Conservation (phyloP, 495 filamentous ascomycete genomes). For the Xeromyces bisporus region DNA sequence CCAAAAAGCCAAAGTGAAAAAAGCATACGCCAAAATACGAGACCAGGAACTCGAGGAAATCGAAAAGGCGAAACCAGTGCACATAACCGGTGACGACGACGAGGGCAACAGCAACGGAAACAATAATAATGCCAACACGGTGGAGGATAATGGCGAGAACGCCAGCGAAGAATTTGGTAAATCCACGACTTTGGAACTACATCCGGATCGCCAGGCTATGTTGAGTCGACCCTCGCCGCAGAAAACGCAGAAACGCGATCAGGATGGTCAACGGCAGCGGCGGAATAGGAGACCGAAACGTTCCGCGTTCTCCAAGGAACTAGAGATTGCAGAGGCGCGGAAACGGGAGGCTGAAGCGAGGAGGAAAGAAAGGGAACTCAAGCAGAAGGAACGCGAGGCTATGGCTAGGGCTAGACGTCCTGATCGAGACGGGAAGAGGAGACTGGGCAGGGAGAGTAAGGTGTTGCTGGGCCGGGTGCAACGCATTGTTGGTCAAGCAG, state of each 20-base stretch:
- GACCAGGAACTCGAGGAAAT: conserved; percentile 31
- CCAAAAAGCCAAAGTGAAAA: conserved; percentile 85
- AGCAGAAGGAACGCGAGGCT: conserved; percentile 44
- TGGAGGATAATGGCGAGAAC: conserved; percentile 7
- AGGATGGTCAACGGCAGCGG: conserved; percentile 6
- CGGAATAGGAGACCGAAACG: conserved; percentile 35
- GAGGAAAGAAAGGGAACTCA: conserved; percentile 37
- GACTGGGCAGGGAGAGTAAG: conserved; percentile 72
- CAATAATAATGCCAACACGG: conserved; percentile 6
- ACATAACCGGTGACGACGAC: conserved; percentile 16
- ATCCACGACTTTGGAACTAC: conserved; percentile 37
- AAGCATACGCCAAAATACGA: conserved; percentile 79
- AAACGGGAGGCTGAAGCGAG: conserved; percentile 47
- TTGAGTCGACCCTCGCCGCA: conserved; percentile 30
- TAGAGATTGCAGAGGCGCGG: conserved; percentile 48
- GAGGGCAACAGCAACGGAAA: too few species aligned
- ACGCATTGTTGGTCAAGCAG: conserved; percentile 39
- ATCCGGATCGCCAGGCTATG: conserved; percentile 57
- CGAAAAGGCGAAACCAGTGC: conserved; percentile 13
- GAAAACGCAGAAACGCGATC: conserved; percentile 9
- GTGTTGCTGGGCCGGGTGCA: conserved; percentile 68
- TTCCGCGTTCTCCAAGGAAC: conserved; percentile 60
- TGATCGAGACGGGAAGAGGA: conserved; percentile 63
- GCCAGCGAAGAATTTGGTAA: conserved; percentile 11
- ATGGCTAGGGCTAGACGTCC: conserved; percentile 63